These are phyloP conservation scores for Euryodendron excelsum DNA, from an alignment of 148 eudicot species.

Conservation along the genomic window DNA sequence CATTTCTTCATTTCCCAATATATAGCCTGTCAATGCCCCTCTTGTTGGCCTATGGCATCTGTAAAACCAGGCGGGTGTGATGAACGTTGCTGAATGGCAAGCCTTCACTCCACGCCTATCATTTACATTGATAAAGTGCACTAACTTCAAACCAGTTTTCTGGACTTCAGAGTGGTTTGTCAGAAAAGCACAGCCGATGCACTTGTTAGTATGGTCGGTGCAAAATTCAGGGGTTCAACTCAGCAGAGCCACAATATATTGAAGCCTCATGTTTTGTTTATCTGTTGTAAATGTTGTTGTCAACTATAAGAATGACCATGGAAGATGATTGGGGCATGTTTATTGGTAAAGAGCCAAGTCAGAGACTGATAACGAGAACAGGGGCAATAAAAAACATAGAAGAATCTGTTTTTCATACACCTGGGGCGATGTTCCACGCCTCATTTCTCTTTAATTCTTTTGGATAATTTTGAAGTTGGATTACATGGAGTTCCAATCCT, in stretches of 20 bases:
- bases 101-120: slow-evolving; percentile 3
- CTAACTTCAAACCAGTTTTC: neutral
- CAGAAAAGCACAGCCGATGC: neutral
- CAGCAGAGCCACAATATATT: neutral
- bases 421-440: too few species aligned
- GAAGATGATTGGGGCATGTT: neutral
- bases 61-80: slow-evolving; percentile 49
- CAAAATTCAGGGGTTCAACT: neutral
- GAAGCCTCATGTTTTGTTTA: neutral
- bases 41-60: slow-evolving; percentile 60
- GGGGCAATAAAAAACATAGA: neutral
- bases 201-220: neutral
- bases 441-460: too few species aligned
- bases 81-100: slow-evolving; percentile 8
- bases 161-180: neutral
- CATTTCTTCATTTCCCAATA: slow-evolving; percentile 71
- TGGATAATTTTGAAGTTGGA: too few species aligned
- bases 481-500: too few species aligned
- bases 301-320: neutral
- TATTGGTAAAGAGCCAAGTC: neutral
- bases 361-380: neutral
- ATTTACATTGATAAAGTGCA: neutral
- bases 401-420: neutral
- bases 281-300: neutral
- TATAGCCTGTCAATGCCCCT: slow-evolving; percentile 65